phyloP scores from a whole-genome alignment of 352 stramenopile species.

The Peronospora tabacina region DNA sequence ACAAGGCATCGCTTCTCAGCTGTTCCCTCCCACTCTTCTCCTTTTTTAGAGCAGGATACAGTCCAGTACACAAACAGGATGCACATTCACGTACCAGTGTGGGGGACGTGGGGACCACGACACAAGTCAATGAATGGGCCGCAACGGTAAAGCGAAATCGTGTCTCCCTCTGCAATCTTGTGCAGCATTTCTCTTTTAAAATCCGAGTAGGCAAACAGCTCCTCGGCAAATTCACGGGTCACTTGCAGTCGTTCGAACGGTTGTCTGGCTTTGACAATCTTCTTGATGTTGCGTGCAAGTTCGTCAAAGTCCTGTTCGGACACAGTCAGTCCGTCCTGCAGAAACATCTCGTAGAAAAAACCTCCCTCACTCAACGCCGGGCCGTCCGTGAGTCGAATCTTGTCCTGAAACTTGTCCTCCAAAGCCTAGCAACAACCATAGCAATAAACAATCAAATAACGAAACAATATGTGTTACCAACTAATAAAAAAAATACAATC shows the following conservation, averaged over 20 bases:
- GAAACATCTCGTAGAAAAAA: conserved; percentile 98
- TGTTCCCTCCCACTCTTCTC: conserved; percentile 88
- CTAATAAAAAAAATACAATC: background rate
- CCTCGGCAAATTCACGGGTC: conserved; percentile 84
- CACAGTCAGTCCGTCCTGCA: conserved; percentile 54
- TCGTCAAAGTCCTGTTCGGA: conserved; percentile 68
- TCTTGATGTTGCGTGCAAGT: conserved; percentile 89
- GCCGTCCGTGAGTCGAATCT: conserved; percentile 92
- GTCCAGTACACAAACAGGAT: conserved; percentile 22
- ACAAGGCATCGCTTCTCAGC: conserved; percentile 20
- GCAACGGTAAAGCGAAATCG: conserved; percentile 95
- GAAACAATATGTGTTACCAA: too few species aligned
- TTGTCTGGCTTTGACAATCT: conserved; percentile 92
- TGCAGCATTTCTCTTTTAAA: conserved; percentile 96
- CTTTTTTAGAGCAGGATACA: conserved; percentile 46
- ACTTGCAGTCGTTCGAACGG: conserved; percentile 90
- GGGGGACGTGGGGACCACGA: conserved; percentile 92
- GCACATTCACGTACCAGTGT: conserved; percentile 69
- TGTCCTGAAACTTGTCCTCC: conserved; percentile 93
- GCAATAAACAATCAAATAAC: background rate
- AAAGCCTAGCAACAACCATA: conserved; percentile 66
- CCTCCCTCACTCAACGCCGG: conserved; percentile 92
- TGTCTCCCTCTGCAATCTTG: conserved; percentile 92
- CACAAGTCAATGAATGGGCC: conserved; percentile 97
- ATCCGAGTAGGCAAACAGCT: conserved; percentile 90